Evolutionary conservation across 768 basidiomycete genomes (phyloP).

Genomic region (Amanita fuliginea): DNA sequence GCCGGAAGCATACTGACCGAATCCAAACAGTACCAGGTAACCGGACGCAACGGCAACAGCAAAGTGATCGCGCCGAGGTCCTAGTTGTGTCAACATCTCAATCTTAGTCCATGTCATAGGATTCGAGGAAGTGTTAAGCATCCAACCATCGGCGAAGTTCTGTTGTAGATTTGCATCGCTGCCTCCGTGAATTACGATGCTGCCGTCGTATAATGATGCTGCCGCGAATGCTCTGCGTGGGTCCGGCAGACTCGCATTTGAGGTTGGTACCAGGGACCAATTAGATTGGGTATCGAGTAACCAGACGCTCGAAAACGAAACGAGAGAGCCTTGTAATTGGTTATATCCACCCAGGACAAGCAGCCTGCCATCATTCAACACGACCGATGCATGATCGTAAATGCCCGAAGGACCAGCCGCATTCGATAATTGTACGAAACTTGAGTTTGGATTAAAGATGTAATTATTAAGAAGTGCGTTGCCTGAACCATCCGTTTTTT

Average conservation of each 20-base stretch:
- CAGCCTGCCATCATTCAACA: slow-evolving; percentile 59
- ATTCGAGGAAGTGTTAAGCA: slow-evolving; percentile 43
- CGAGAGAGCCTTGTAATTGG: slow-evolving; percentile 30
- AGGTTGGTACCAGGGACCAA: slow-evolving; percentile 40
- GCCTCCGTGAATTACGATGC: slow-evolving; percentile 73
- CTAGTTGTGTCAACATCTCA: slow-evolving; percentile 42
- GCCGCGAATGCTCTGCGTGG: slow-evolving; percentile 59
- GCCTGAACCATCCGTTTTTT: slow-evolving; percentile 71
- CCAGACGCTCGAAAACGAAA: slow-evolving; percentile 54
- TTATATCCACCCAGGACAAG: slow-evolving; percentile 69
- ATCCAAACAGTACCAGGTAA: slow-evolving; percentile 61
- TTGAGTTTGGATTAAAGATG: slow-evolving; percentile 40
- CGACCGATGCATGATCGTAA: slow-evolving; percentile 60
- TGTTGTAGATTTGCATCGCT: slow-evolving; percentile 43
- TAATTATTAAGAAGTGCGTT: slow-evolving; percentile 54
- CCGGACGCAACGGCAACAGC: slow-evolving; percentile 57
- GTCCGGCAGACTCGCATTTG: slow-evolving; percentile 30
- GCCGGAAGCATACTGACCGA: slow-evolving; percentile 41
- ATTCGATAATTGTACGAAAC: slow-evolving; percentile 46
- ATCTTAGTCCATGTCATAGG: slow-evolving; percentile 53
- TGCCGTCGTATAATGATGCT: slow-evolving; percentile 35
- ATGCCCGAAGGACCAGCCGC: slow-evolving; percentile 53
- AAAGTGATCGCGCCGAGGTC: slow-evolving; percentile 62
- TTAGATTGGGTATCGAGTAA: slow-evolving; percentile 44
- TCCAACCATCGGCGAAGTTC: slow-evolving; percentile 59